Conservation (phyloP, 306 rosid genomes). For the Mucuna pruriens region DNA sequence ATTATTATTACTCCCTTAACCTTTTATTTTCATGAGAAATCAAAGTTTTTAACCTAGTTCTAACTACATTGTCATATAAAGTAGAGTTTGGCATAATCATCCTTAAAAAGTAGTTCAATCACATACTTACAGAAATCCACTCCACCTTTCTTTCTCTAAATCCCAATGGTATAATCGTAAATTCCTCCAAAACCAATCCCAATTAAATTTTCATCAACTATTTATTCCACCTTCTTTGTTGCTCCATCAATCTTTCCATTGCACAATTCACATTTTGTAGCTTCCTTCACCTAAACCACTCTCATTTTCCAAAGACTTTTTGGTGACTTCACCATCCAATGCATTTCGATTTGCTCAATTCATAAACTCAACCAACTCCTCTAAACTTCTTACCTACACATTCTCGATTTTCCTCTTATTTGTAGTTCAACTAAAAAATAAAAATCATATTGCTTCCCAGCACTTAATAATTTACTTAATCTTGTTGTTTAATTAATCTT, state of each 20-base stretch:
- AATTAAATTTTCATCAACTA: neutral
- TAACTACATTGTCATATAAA: conserved; percentile 16
- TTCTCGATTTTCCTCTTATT: conserved; percentile 26
- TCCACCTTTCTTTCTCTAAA: conserved; percentile 1
- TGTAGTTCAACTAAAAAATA: neutral
- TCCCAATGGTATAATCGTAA: conserved; percentile 53
- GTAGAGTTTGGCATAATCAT: conserved; percentile 36
- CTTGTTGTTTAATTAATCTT: no score
- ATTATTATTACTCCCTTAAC: neutral
- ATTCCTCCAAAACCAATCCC: neutral
- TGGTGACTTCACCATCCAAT: neutral
- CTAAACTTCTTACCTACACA: no score
- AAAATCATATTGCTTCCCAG: neutral
- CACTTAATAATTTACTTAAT: no score
- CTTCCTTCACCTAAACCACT: neutral
- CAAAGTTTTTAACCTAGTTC: no score
- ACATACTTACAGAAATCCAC: no score
- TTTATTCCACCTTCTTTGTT: conserved; percentile 29
- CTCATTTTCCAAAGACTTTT: no score
- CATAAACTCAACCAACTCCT: no score
- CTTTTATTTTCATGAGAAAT: no score
- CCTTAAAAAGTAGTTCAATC: conserved; percentile 45
- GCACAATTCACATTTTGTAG: conserved; percentile 30
- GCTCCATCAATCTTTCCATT: neutral
- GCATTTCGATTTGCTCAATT: conserved; percentile 49